Percentiles rank a stretch among this genome's conserved stretches.
These are phyloP conservation scores for Conringia planisiliqua DNA, from an alignment of 345 rosid genomes.

Conservation along the genomic window DNA sequence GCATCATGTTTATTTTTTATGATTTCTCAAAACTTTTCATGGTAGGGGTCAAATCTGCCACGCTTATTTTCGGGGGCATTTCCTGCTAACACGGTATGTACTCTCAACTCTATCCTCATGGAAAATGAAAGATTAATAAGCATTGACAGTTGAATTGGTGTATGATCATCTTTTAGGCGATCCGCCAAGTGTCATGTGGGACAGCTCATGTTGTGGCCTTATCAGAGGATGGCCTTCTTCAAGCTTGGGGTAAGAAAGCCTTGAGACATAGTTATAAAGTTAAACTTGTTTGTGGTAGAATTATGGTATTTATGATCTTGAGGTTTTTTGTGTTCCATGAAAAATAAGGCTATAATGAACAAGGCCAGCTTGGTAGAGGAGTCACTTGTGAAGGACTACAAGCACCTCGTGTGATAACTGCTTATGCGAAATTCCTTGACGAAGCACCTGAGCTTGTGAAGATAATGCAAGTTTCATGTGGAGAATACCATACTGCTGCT, in stretches of 20 bases:
- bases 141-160: background rate
- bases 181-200: slow-evolving; percentile 87
- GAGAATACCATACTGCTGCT: slow-evolving; percentile 96
- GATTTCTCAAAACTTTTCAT: slow-evolving; percentile 7
- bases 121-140: background rate
- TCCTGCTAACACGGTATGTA: slow-evolving; percentile 55
- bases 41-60: slow-evolving; percentile 86
- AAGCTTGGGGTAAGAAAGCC: slow-evolving; percentile 81
- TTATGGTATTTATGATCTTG: background rate
- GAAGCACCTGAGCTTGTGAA: slow-evolving; percentile 95
- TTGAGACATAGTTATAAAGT: background rate
- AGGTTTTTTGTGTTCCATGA: background rate
- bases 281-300: slow-evolving; percentile 1
- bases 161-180: slow-evolving; percentile 38
- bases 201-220: slow-evolving; percentile 90
- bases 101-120: background rate
- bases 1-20: background rate
- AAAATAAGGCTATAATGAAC: slow-evolving; percentile 77
- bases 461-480: slow-evolving; percentile 84
- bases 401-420: slow-evolving; percentile 64
- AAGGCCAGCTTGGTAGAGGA: slow-evolving; percentile 98
- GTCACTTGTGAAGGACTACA: slow-evolving; percentile 94
- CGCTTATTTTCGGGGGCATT: slow-evolving; percentile 89
- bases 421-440: slow-evolving; percentile 85
- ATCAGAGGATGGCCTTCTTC: slow-evolving; percentile 80